A percentile compares a stretch with the other conserved stretches of the same genome.
Conservation (phyloP, 768 basidiomycete genomes). For the Phylloporus arenicola region DNA sequence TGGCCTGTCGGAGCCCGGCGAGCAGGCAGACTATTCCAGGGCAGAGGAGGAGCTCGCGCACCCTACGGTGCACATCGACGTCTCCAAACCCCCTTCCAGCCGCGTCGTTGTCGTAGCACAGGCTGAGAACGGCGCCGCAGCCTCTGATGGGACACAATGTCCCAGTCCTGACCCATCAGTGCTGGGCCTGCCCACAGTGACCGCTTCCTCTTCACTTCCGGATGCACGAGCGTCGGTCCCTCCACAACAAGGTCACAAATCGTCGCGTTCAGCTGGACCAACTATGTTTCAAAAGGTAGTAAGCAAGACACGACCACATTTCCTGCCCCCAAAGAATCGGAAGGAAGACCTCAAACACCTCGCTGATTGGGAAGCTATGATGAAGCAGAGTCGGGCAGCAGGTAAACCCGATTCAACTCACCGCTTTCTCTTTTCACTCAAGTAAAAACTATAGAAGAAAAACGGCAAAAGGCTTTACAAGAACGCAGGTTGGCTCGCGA, state of each 20-base stretch:
- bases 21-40: not conserved
- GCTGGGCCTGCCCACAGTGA: constrained; percentile 19
- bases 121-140: not conserved
- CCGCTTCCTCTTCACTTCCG: constrained; percentile 31
- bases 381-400: constrained; percentile 68
- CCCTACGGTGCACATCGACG: constrained; percentile 43
- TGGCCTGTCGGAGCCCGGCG: constrained; percentile 17
- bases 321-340: constrained; percentile 77
- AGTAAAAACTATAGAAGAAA: constrained; percentile 50
- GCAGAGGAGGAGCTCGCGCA: constrained; percentile 24
- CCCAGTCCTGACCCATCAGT: constrained; percentile 6
- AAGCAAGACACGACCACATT: constrained; percentile 77
- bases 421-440: constrained; percentile 3
- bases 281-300: constrained; percentile 73
- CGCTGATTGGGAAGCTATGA: constrained; percentile 84
- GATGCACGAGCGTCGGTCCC: constrained; percentile 14
- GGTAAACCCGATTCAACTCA: constrained; percentile 41
- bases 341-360: constrained; percentile 80
- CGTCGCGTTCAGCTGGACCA: constrained; percentile 55
- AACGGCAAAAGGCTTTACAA: constrained; percentile 55
- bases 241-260: constrained; percentile 31
- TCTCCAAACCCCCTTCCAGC: constrained; percentile 31
- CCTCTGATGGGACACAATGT: not conserved
- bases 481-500: constrained; percentile 63
- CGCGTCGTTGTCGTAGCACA: constrained; percentile 22